Evolutionary conservation across 75 land plant species (phyloP).

Genomic region (Adiantum capillusveneris): DNA sequence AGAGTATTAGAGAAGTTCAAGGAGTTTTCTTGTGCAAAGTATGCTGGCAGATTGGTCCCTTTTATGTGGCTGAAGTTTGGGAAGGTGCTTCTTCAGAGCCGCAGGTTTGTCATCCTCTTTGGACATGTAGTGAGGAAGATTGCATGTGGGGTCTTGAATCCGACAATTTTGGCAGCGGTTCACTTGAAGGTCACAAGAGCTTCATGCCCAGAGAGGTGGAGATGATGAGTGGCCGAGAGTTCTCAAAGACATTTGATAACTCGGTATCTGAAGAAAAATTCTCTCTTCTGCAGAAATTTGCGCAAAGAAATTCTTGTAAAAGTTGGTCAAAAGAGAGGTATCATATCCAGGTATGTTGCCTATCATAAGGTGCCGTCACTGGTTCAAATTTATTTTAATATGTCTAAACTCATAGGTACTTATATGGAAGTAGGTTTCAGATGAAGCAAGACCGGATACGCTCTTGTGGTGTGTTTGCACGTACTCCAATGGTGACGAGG

Average conservation of each 20-base stretch:
- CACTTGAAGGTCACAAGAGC: no score
- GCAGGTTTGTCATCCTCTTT: background rate
- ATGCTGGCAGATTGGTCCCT: background rate
- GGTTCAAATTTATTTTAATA: background rate
- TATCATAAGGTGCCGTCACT: no score
- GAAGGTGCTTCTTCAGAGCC: background rate
- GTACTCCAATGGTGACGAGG: no score
- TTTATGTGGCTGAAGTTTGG: background rate
- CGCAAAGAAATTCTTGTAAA: background rate
- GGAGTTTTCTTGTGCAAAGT: background rate
- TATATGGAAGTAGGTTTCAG: background rate
- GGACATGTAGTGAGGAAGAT: background rate
- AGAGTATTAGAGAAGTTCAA: background rate
- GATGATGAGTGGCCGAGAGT: background rate
- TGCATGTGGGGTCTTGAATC: no score
- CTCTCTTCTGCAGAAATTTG: background rate
- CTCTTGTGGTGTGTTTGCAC: no score
- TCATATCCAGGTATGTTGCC: background rate
- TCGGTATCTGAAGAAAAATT: background rate
- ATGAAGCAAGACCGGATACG: background rate
- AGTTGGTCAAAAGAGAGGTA: background rate
- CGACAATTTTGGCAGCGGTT: no score
- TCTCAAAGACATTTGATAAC: background rate
- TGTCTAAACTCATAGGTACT: no score
- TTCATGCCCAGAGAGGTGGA: background rate